Evolutionary conservation across 108 stramenopile genomes (phyloP), one percentile per base, ranked within the genome.

Genomic region (Pseudonitzschia delicatissima): DNA sequence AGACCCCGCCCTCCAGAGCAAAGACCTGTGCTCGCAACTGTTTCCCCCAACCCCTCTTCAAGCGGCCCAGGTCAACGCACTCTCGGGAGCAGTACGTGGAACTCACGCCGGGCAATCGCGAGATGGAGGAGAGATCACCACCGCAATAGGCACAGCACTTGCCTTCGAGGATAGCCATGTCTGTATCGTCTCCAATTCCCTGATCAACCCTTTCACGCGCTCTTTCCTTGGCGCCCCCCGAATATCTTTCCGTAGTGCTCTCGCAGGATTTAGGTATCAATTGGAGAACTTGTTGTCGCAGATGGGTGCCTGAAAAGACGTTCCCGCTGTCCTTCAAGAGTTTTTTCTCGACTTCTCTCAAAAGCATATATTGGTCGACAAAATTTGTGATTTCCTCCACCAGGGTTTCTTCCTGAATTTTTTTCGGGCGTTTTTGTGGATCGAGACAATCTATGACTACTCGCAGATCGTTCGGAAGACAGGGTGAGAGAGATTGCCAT

Each of bases 141-240:
- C 68, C 82, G 62, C 87, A 88, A 82, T 83, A 88, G 28, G 82
- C 83, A 59, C 87, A 88, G 0, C 67, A 60, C 33, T 52, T 35
- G 13, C 82, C 82, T 12, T 76, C 53, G 32, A 88, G 55, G 7
- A 85, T 72, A 26, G 60, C 55, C 32, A 62, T 37, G 33, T 88
- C 87, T 23, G 45, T 33, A 7, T 55, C 50, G 0, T 71, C 78
- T n/a, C 82, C 82, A 50, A 57, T 67, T 31, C 80, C 80, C 31
- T 73, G 68, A 18, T 73, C 69, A 36, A 55, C 29, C 31, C 80
- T 72, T 31, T 78, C 70, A 21, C 58, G 58, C 0, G 87, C 87
- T 51, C 74, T 70, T 64, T 88, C 87, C 50, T 85, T 88, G 29
- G 82, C 83, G 12, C 87, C 87, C 23, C 87, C 86, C 11, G 11